A percentile compares a stretch with the other conserved stretches of the same genome.
phyloP scores from a whole-genome alignment of 2,329 filamentous ascomycete species.

The Nothomitra cinnamomea region DNA sequence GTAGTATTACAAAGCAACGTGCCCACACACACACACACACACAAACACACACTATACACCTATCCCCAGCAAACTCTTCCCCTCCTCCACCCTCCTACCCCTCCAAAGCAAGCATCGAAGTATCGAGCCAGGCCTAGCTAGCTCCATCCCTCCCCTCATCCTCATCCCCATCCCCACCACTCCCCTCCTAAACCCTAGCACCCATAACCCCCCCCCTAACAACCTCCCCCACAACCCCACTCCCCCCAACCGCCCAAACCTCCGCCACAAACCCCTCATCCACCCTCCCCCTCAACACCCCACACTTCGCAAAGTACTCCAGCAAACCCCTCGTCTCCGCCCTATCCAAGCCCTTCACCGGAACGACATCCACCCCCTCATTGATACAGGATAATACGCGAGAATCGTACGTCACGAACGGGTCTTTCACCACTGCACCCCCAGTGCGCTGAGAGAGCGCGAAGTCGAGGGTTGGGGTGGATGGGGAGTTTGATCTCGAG shows the following conservation, averaged over 20 bases:
- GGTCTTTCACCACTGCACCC: slow-evolving; percentile 15
- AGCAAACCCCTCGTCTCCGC: slow-evolving; percentile 62
- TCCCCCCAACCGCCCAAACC: slow-evolving; percentile 69
- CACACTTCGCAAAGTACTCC: slow-evolving; percentile 87
- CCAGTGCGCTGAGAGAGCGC: slow-evolving; percentile 33
- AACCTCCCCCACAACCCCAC: slow-evolving; percentile 72
- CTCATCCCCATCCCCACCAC: neutral
- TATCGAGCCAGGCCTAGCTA: no score
- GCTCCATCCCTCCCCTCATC: no score
- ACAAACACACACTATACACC: no score
- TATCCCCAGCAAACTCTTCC: no score
- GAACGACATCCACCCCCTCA: slow-evolving; percentile 29
- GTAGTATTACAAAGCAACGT: no score
- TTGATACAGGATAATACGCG: slow-evolving; percentile 30
- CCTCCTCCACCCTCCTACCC: no score
- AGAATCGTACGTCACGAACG: slow-evolving; percentile 34
- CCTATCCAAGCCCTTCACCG: slow-evolving; percentile 52
- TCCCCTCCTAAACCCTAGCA: neutral
- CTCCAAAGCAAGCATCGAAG: no score
- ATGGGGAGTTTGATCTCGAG: slow-evolving; percentile 51
- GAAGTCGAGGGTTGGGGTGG: slow-evolving; percentile 49
- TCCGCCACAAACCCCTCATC: slow-evolving; percentile 56
- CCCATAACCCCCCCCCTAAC: slow-evolving; percentile 43
- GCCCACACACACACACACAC: no score
- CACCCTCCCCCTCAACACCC: slow-evolving; percentile 53